Percentiles rank a stretch among this genome's conserved stretches.
phyloP scores from a whole-genome alignment of 2,329 filamentous ascomycete species.

The Fusarium phyllophilum region DNA sequence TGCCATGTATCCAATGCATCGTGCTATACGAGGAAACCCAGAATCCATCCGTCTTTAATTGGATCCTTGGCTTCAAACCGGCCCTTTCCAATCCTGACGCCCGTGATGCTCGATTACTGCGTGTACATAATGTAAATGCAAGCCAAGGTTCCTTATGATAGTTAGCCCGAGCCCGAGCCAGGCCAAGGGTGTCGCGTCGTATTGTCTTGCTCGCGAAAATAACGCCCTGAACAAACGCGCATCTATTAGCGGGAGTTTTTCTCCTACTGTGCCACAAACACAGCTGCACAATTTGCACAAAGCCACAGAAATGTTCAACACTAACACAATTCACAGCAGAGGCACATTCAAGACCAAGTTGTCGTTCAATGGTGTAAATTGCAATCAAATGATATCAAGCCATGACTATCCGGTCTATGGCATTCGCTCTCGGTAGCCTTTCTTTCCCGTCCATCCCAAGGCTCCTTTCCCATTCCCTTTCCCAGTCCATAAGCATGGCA shows the following conservation, averaged over 20 bases:
- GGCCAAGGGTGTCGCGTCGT: background rate
- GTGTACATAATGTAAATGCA: background rate
- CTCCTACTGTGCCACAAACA: background rate
- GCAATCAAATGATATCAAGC: slow-evolving; percentile 36
- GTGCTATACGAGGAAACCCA: background rate
- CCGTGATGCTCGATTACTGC: background rate
- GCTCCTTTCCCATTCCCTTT: slow-evolving; percentile 29
- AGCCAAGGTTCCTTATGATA: background rate
- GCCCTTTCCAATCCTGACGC: background rate
- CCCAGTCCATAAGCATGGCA: slow-evolving; percentile 40
- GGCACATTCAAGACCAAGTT: background rate
- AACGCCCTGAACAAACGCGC: slow-evolving; percentile 18
- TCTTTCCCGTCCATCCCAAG: slow-evolving; percentile 30
- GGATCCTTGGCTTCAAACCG: background rate
- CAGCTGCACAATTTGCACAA: background rate
- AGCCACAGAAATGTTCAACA: background rate
- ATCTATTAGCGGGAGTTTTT: background rate
- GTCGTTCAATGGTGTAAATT: slow-evolving; percentile 15
- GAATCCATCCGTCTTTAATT: background rate
- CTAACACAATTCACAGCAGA: no score
- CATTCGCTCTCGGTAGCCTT: slow-evolving; percentile 33
- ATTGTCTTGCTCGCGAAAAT: slow-evolving; percentile 8
- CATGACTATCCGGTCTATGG: slow-evolving; percentile 38
- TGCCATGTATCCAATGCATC: background rate
- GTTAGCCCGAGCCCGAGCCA: background rate